Conservation (phyloP, 768 basidiomycete species). For the Dendrothele bispora region DNA sequence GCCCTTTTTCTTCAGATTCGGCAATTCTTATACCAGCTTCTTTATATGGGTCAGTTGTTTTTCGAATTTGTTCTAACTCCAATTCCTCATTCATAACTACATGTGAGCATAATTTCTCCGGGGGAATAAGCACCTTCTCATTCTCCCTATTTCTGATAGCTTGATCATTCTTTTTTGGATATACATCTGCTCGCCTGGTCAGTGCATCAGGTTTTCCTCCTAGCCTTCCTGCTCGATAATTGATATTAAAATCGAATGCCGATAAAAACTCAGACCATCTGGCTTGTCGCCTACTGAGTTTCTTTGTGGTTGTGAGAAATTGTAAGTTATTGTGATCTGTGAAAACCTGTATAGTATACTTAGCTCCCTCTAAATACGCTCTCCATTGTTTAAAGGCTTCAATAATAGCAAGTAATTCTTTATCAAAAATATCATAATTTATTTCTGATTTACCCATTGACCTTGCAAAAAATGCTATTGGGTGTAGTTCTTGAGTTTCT, state of each 20-base stretch:
- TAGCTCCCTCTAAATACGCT: no score
- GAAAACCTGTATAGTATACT: no score
- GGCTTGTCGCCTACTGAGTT: no score
- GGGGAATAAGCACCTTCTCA: background rate
- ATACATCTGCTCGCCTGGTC: conserved; percentile 12
- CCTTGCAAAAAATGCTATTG: conserved; percentile 22
- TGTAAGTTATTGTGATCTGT: no score
- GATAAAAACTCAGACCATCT: no score
- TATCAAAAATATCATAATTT: conserved; percentile 35
- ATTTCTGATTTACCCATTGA: conserved; percentile 18
- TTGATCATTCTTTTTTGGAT: conserved; percentile 13
- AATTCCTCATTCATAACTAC: background rate
- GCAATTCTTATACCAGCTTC: background rate
- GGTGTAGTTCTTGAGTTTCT: conserved; percentile 12
- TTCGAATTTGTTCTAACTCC: background rate
- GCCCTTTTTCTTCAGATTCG: background rate
- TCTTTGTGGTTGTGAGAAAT: no score
- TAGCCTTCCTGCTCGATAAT: conserved; percentile 17
- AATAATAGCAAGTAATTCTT: conserved; percentile 35
- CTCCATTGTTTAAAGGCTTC: no score
- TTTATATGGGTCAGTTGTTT: background rate
- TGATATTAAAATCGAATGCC: conserved; percentile 10
- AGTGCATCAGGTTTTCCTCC: conserved; percentile 19
- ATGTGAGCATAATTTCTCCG: no score
- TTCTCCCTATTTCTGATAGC: background rate